Conservation (phyloP, 345 rosid species). For the Arabidopsis thaliana region TAIR10.1 NC_003075.7:17539501-17540000, state of each 20-base stretch:
- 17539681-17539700: constrained; percentile 44
- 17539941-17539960: constrained; percentile 27
- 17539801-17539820: constrained; percentile 28
- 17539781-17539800: not conserved
- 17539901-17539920: constrained; percentile 56
- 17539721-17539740: constrained; percentile 53
- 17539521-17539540: not conserved
- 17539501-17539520: not conserved
- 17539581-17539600: not conserved
- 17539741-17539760: constrained; percentile 25
- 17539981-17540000: not conserved
- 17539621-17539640: constrained; percentile 21
- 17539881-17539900: constrained; percentile 69
- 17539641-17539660: constrained; percentile 18
- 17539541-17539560: not conserved
- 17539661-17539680: constrained; percentile 36
- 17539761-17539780: constrained; percentile 33
- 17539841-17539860: constrained; percentile 76
- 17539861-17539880: constrained; percentile 86
- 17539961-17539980: constrained; percentile 24
- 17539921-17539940: constrained; percentile 53
- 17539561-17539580: not conserved
- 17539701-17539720: constrained; percentile 50
- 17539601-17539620: constrained; percentile 8
- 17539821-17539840: constrained; percentile 30